A percentile compares a stretch with the other conserved stretches of the same genome.
These are phyloP conservation scores for Caloboletus firmus DNA, from an alignment of 1,284 basidiomycete genomes.

Conservation along the genomic window DNA sequence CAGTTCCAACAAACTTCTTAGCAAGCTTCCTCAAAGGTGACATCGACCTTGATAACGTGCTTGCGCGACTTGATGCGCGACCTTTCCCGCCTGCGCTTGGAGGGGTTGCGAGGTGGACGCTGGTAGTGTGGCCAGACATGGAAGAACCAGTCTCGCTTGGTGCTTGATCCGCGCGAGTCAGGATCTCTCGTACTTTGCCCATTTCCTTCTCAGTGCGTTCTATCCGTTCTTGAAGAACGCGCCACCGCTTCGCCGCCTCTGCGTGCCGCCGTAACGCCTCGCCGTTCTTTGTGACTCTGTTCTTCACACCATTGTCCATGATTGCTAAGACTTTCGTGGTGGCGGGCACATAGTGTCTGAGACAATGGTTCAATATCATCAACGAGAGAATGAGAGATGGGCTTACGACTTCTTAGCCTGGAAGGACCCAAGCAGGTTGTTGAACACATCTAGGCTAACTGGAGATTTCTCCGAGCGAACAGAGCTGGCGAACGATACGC, in stretches of 20 bases:
- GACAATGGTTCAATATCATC: slow-evolving; percentile 11
- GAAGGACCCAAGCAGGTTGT: slow-evolving; percentile 66
- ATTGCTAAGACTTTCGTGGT: slow-evolving; percentile 91
- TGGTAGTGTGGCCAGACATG: slow-evolving; percentile 54
- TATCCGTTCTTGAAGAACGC: slow-evolving; percentile 73
- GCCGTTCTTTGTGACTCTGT: slow-evolving; percentile 91
- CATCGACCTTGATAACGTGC: slow-evolving; percentile 67
- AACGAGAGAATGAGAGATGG: neutral
- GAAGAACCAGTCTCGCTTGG: slow-evolving; percentile 70
- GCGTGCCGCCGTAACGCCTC: slow-evolving; percentile 86
- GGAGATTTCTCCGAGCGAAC: slow-evolving; percentile 53
- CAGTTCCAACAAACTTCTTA: slow-evolving; percentile 55
- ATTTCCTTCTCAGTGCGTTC: slow-evolving; percentile 79
- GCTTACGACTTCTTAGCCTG: slow-evolving; percentile 83
- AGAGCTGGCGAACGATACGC: slow-evolving; percentile 46
- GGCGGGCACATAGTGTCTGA: slow-evolving; percentile 87
- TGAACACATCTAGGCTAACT: slow-evolving; percentile 61
- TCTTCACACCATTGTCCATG: slow-evolving; percentile 88
- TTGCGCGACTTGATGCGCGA: slow-evolving; percentile 49
- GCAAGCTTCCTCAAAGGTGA: slow-evolving; percentile 78
- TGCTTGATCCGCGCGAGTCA: slow-evolving; percentile 53
- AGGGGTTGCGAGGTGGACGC: slow-evolving; percentile 65
- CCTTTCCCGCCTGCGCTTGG: slow-evolving; percentile 47
- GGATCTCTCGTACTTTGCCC: slow-evolving; percentile 64
- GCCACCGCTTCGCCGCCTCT: slow-evolving; percentile 84